Conservation (phyloP, 768 basidiomycete genomes). For the Roridomyces roridus region DNA sequence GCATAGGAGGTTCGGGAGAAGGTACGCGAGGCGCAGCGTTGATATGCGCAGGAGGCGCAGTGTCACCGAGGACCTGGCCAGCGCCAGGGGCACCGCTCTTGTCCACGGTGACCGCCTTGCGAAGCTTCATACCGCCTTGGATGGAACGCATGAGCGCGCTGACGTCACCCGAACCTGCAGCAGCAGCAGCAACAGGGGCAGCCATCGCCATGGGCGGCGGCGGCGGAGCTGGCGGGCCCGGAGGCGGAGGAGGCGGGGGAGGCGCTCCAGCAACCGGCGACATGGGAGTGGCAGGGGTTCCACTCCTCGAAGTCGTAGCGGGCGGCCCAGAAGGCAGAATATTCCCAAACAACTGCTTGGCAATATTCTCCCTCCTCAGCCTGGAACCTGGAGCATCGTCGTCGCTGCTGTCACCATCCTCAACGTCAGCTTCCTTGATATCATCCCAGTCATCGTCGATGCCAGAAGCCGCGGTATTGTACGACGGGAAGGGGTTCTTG, state of each 20-base stretch:
- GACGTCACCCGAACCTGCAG: slow-evolving; percentile 53
- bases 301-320: slow-evolving; percentile 34
- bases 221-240: slow-evolving; percentile 34
- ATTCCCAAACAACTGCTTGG: slow-evolving; percentile 78
- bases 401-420: slow-evolving; percentile 65
- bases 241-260: slow-evolving; percentile 41
- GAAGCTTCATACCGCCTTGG: slow-evolving; percentile 73
- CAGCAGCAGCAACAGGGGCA: slow-evolving; percentile 35
- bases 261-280: slow-evolving; percentile 50
- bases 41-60: slow-evolving; percentile 73
- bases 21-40: slow-evolving; percentile 51
- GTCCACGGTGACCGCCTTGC: slow-evolving; percentile 83
- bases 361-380: slow-evolving; percentile 70
- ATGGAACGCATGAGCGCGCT: slow-evolving; percentile 81
- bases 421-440: slow-evolving; percentile 69
- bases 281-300: slow-evolving; percentile 16
- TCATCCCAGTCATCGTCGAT: slow-evolving; percentile 86
- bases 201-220: slow-evolving; percentile 35
- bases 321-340: slow-evolving; percentile 56
- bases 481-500: slow-evolving; percentile 63
- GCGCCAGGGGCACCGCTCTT: slow-evolving; percentile 72
- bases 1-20: slow-evolving; percentile 26
- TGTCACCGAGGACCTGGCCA: slow-evolving; percentile 82
- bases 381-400: slow-evolving; percentile 85
- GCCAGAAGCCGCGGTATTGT: slow-evolving; percentile 65